Conservation (phyloP, 1,284 basidiomycete genomes). For the Hymenochaete sp. region DNA sequence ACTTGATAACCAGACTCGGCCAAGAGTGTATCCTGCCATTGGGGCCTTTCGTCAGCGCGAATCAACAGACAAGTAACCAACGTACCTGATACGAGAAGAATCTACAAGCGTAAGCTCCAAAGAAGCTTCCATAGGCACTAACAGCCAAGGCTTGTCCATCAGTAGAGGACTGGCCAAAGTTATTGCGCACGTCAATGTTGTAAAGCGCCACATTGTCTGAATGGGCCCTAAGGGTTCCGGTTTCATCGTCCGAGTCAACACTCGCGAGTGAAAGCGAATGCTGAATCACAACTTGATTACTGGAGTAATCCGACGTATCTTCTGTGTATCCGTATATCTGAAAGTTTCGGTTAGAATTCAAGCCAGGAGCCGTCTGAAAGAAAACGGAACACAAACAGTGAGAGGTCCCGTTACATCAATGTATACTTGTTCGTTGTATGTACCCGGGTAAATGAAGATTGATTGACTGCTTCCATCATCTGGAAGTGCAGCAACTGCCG, state of each 20-base stretch:
- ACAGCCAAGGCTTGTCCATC: slow-evolving; percentile 27
- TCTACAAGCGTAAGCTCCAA: slow-evolving; percentile 19
- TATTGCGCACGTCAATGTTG: slow-evolving; percentile 27
- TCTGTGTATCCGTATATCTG: slow-evolving; percentile 28
- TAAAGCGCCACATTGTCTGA: slow-evolving; percentile 29
- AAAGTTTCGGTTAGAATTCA: too few species aligned
- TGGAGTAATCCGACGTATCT: slow-evolving; percentile 22
- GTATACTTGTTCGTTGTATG: slow-evolving; percentile 44
- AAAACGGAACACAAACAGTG: too few species aligned
- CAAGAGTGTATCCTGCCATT: slow-evolving; percentile 26
- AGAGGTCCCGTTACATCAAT: slow-evolving; percentile 39
- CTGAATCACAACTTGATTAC: slow-evolving; percentile 25
- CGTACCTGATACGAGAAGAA: slow-evolving; percentile 20
- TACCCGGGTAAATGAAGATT: slow-evolving; percentile 49
- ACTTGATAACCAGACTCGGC: slow-evolving; percentile 27
- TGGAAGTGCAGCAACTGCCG: slow-evolving; percentile 37
- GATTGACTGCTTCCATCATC: slow-evolving; percentile 34
- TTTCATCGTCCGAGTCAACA: slow-evolving; percentile 45
- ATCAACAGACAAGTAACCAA: neutral
- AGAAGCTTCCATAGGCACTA: slow-evolving; percentile 23
- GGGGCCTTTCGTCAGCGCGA: neutral
- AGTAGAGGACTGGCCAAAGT: slow-evolving; percentile 19
- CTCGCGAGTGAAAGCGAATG: slow-evolving; percentile 27
- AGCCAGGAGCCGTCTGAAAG: too few species aligned
- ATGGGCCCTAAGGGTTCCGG: slow-evolving; percentile 46